These are phyloP conservation scores for Aureobasidium leucospermi DNA, from an alignment of 2,329 filamentous ascomycete genomes.

Conservation along the genomic window DNA sequence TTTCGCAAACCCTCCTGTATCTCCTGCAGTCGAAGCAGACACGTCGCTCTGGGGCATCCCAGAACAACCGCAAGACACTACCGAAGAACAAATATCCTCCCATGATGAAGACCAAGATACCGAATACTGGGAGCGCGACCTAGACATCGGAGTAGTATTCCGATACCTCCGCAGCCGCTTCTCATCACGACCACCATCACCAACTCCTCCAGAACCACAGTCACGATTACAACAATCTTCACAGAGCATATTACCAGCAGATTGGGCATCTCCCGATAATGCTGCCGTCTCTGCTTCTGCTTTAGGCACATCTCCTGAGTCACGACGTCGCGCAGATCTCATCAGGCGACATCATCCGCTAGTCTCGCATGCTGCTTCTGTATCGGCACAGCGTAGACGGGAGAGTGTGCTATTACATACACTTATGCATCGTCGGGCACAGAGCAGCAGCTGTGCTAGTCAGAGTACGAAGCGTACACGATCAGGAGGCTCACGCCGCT, in stretches of 20 bases:
- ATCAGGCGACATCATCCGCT: constrained; percentile 87
- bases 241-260: constrained; percentile 22
- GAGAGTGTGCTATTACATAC: constrained; percentile 29
- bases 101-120: constrained; percentile 38
- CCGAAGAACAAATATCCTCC: constrained; percentile 21
- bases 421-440: constrained; percentile 24
- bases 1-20: constrained; percentile 26
- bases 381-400: constrained; percentile 21
- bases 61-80: constrained; percentile 43
- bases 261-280: constrained; percentile 26
- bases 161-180: constrained; percentile 76
- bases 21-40: constrained; percentile 33
- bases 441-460: constrained; percentile 67
- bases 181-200: constrained; percentile 39
- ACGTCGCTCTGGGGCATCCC: constrained; percentile 61
- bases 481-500: constrained; percentile 69
- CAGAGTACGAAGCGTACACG: constrained; percentile 69
- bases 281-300: constrained; percentile 27
- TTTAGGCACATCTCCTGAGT: constrained; percentile 45
- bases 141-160: constrained; percentile 89
- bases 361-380: constrained; percentile 51
- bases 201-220: constrained; percentile 15
- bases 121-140: constrained; percentile 88
- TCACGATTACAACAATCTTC: constrained; percentile 19
- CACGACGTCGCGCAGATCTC: constrained; percentile 69